A percentile compares a stretch with the other conserved stretches of the same genome.
Conservation (phyloP, 148 eudicot genomes). For the Vaccinium vitisidaea region DNA sequence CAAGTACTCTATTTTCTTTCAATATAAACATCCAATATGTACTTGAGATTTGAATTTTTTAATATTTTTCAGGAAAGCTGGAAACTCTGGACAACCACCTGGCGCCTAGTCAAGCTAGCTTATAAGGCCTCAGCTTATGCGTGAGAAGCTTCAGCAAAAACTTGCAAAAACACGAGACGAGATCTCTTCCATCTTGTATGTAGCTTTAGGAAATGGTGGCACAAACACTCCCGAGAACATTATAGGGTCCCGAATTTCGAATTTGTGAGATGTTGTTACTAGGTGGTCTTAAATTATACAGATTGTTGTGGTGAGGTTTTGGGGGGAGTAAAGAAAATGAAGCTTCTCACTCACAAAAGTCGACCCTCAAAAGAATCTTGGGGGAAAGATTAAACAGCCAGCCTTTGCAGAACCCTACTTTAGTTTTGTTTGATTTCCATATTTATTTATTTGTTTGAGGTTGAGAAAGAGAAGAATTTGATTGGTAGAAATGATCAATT, state of each 20-base stretch:
- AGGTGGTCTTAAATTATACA: constrained; percentile 10
- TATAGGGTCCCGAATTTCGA: constrained; percentile 13
- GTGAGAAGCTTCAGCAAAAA: background rate
- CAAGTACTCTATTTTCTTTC: background rate
- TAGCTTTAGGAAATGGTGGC: constrained; percentile 9
- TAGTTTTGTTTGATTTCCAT: constrained; percentile 4
- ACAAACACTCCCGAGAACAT: background rate
- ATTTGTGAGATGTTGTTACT: constrained; percentile 12
- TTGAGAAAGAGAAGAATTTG: background rate
- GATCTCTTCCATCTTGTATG: constrained; percentile 22
- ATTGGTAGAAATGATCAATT: constrained; percentile 6
- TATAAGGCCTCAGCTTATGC: too few species aligned
- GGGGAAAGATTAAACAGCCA: constrained; percentile 13
- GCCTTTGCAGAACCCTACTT: constrained; percentile 24
- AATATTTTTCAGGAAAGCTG: constrained; percentile 47
- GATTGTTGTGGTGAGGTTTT: constrained; percentile 15
- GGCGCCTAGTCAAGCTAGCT: constrained; percentile 46
- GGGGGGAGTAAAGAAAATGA: constrained; percentile 15
- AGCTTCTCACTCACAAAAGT: constrained; percentile 28
- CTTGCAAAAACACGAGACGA: background rate
- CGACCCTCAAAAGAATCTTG: constrained; percentile 10
- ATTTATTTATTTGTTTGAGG: background rate
- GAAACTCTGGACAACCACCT: constrained; percentile 52
- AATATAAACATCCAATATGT: background rate
- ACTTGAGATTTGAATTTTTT: background rate